A percentile compares a stretch with the other conserved stretches of the same genome.
Evolutionary conservation across 495 filamentous ascomycete genomes (phyloP).

Genomic region (Neurospora sublineolata): DNA sequence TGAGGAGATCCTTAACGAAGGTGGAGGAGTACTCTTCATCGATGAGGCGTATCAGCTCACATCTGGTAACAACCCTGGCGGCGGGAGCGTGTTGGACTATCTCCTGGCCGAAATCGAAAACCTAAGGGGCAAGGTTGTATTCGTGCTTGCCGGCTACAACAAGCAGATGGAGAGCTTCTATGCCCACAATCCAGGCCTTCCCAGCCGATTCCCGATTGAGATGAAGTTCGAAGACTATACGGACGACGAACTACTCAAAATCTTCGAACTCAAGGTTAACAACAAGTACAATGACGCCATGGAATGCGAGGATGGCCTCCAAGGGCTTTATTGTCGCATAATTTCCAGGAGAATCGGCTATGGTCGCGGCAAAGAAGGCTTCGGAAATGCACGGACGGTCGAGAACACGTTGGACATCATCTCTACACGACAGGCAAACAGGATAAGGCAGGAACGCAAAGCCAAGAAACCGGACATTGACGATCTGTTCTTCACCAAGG

Average conservation of each 20-base stretch:
- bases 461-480: slow-evolving; percentile 21
- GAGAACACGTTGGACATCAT: slow-evolving; percentile 50
- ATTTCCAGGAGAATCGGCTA: slow-evolving; percentile 48
- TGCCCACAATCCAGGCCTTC: slow-evolving; percentile 62
- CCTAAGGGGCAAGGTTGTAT: slow-evolving; percentile 58
- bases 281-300: slow-evolving; percentile 40
- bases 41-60: slow-evolving; percentile 69
- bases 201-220: slow-evolving; percentile 56
- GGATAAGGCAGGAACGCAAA: slow-evolving; percentile 32
- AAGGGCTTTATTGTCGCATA: slow-evolving; percentile 57
- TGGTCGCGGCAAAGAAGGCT: slow-evolving; percentile 53
- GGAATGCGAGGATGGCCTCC: slow-evolving; percentile 46
- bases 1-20: slow-evolving; percentile 41
- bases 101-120: slow-evolving; percentile 69
- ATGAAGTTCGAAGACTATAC: slow-evolving; percentile 60
- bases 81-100: slow-evolving; percentile 57
- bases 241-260: slow-evolving; percentile 50
- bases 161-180: slow-evolving; percentile 75
- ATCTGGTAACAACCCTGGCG: slow-evolving; percentile 42
- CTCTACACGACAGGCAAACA: slow-evolving; percentile 43
- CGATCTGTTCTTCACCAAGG: slow-evolving; percentile 41
- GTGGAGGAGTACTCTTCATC: slow-evolving; percentile 63
- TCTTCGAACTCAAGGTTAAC: slow-evolving; percentile 41
- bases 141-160: slow-evolving; percentile 68
- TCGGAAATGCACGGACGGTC: slow-evolving; percentile 61